These are phyloP conservation scores for Aspergillus ustus DNA, from an alignment of 2,329 filamentous ascomycete species.

Conservation along the genomic window DNA sequence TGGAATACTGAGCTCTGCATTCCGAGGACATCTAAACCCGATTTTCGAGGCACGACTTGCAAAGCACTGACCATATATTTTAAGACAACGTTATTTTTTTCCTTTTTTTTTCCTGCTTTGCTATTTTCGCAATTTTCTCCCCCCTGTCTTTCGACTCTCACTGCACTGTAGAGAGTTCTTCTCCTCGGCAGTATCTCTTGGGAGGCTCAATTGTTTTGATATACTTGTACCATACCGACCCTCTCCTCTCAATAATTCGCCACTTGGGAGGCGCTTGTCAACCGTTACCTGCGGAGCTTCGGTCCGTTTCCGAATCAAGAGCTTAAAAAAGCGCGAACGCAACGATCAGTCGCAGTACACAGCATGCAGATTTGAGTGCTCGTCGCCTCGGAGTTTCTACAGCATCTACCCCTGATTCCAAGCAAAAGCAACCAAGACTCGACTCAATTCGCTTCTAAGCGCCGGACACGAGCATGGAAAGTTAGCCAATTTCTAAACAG, in stretches of 20 bases:
- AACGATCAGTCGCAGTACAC: slow-evolving; percentile 10
- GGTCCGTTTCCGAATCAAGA: slow-evolving; percentile 12
- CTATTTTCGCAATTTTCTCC: slow-evolving; percentile 5
- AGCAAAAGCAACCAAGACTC: slow-evolving; percentile 17
- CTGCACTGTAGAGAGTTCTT: slow-evolving; percentile 17
- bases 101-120: neutral
- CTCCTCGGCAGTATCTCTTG: slow-evolving; percentile 1
- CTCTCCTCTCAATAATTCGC: neutral
- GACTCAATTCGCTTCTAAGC: slow-evolving; percentile 22
- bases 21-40: slow-evolving; percentile 9
- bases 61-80: slow-evolving; percentile 12
- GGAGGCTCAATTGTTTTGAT: slow-evolving; percentile 16
- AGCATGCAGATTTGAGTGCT: slow-evolving; percentile 16
- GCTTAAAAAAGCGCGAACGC: neutral
- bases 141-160: neutral
- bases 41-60: slow-evolving; percentile 8
- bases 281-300: neutral
- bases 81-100: slow-evolving; percentile 1
- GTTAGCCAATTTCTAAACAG: slow-evolving; percentile 29
- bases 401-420: neutral
- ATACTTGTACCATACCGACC: slow-evolving; percentile 24
- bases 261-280: slow-evolving; percentile 18
- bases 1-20: slow-evolving; percentile 17
- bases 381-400: slow-evolving; percentile 6
- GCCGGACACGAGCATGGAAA: slow-evolving; percentile 36